Conservation (phyloP, 1,284 basidiomycete species). For the Moniliophthora roreri region DNA sequence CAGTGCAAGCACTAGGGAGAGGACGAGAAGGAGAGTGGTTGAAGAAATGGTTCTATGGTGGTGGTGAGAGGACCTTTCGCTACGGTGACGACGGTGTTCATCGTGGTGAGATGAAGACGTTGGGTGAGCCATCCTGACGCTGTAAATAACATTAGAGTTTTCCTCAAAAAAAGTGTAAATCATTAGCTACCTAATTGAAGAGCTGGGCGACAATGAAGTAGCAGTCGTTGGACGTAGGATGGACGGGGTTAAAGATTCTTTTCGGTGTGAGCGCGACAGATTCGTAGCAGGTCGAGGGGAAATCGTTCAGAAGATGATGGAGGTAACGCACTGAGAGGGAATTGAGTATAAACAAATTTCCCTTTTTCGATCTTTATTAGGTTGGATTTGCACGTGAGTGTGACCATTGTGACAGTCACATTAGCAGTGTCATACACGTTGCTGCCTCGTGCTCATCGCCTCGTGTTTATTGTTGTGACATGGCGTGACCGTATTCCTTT, state of each 20-base stretch:
- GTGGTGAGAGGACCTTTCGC: conserved; percentile 59
- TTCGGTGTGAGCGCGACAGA: conserved; percentile 18
- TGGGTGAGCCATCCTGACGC: conserved; percentile 82
- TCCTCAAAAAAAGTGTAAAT: conserved; percentile 7
- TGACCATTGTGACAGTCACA: no score
- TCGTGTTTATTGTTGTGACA: no score
- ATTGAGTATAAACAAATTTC: not conserved
- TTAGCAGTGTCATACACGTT: no score
- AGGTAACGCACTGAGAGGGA: conserved; percentile 6
- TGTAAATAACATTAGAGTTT: conserved; percentile 14
- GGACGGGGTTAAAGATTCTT: conserved; percentile 54
- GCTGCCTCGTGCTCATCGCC: no score
- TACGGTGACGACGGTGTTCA: conserved; percentile 50
- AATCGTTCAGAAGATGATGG: conserved; percentile 21
- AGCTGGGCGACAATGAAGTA: conserved; percentile 78
- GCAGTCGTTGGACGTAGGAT: conserved; percentile 55
- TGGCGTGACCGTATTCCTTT: conserved; percentile 11
- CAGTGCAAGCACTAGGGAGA: conserved; percentile 79
- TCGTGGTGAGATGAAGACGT: conserved; percentile 71
- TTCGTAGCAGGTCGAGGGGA: conserved; percentile 21
- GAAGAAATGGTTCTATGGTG: conserved; percentile 84
- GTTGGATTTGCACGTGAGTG: no score
- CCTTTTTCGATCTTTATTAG: no score
- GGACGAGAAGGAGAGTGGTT: conserved; percentile 80
- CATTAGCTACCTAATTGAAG: conserved; percentile 40